These are phyloP conservation scores for Paramecium pentaurelia DNA, from an alignment of 73 alveolate species.

Conservation along the genomic window DNA sequence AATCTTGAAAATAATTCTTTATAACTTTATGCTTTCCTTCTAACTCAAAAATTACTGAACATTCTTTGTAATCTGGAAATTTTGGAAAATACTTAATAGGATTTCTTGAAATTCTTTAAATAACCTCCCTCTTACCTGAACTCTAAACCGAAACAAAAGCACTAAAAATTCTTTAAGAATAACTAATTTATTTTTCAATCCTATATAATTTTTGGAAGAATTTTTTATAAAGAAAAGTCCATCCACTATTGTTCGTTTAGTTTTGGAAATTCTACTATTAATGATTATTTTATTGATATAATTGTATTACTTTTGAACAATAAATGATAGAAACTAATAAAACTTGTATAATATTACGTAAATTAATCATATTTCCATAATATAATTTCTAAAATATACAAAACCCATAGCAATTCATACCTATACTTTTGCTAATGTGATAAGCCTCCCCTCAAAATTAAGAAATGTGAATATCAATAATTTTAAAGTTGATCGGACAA, in stretches of 20 bases:
- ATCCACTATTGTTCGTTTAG: background rate
- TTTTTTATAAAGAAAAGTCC: conserved; percentile 33
- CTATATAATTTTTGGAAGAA: conserved; percentile 39
- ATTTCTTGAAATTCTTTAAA: conserved; percentile 28
- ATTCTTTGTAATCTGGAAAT: background rate
- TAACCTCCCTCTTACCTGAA: conserved; percentile 40
- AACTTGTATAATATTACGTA: too few species aligned
- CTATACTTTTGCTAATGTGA: conserved; percentile 54
- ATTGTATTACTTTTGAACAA: too few species aligned
- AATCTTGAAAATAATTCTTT: background rate
- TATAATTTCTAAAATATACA: conserved; percentile 61
- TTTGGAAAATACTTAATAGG: conserved; percentile 24
- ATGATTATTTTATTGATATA: conserved; percentile 43
- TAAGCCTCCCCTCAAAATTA: conserved; percentile 79
- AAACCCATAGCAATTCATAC: conserved; percentile 53
- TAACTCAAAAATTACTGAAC: background rate
- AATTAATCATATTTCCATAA: conserved; percentile 64
- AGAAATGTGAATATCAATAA: conserved; percentile 71
- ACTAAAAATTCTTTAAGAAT: conserved; percentile 43
- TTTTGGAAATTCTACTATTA: background rate
- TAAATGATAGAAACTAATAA: too few species aligned
- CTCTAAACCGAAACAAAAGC: conserved; percentile 13
- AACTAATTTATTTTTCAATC: conserved; percentile 20
- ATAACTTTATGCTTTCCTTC: background rate
- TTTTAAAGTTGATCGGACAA: conserved; percentile 72